Conservation (phyloP, 2,329 filamentous ascomycete genomes). For the Aspergillus quadrilineatus region DNA sequence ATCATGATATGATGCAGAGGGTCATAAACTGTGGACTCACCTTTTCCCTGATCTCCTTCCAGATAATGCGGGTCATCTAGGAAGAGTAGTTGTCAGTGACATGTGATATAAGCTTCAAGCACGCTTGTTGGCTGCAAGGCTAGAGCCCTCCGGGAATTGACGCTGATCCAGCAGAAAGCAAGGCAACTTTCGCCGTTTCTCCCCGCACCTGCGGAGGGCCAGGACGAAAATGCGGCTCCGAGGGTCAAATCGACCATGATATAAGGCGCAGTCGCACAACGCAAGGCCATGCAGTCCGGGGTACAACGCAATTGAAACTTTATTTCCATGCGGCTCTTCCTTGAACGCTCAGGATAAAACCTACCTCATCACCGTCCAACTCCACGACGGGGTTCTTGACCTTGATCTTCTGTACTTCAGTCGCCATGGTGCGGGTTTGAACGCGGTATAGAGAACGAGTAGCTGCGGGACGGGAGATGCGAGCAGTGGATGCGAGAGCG, state of each 20-base stretch:
- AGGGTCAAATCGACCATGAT: constrained; percentile 16
- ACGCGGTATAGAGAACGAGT: constrained; percentile 30
- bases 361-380: constrained; percentile 75
- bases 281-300: constrained; percentile 1
- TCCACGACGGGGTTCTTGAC: constrained; percentile 99
- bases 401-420: constrained; percentile 79
- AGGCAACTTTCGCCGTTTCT: constrained; percentile 29
- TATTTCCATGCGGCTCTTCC: constrained; percentile 2
- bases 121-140: constrained; percentile 11
- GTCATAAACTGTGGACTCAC: constrained; percentile 36
- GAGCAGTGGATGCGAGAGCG: constrained; percentile 25
- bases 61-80: constrained; percentile 98
- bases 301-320: constrained; percentile 3
- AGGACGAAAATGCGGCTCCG: constrained; percentile 28
- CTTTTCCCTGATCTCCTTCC: constrained; percentile 98
- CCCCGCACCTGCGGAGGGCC: constrained; percentile 29
- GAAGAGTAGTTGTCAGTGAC: constrained; percentile 18
- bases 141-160: constrained; percentile 23
- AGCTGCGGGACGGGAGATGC: constrained; percentile 25
- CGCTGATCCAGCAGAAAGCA: constrained; percentile 21
- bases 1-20: constrained; percentile 4
- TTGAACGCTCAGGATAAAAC: constrained; percentile 16
- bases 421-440: constrained; percentile 49
- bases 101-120: constrained; percentile 14
- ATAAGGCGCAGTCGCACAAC: constrained; percentile 14